phyloP scores from a whole-genome alignment of 208 protist species.

The Leishmania guyanensis region DNA sequence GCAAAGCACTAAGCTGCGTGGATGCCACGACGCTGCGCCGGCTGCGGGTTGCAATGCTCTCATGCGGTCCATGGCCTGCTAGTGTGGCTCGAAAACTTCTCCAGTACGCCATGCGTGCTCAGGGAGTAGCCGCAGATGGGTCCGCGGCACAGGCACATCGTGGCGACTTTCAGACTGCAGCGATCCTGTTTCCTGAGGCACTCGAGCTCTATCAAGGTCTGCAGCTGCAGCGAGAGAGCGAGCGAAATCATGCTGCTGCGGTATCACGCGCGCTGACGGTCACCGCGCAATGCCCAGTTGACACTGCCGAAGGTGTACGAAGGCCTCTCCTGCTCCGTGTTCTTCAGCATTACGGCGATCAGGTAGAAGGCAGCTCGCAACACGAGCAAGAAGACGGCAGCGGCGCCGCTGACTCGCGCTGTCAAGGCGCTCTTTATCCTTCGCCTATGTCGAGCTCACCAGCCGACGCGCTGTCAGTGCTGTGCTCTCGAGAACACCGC shows the following conservation, averaged over 20 bases:
- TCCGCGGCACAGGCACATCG: neutral
- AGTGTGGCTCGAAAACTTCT: constrained; percentile 15
- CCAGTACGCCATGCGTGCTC: constrained; percentile 8
- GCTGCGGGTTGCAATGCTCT: constrained; percentile 15
- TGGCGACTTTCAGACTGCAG: neutral
- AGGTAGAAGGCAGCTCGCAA: neutral
- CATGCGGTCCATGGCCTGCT: constrained; percentile 28
- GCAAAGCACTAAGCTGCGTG: constrained; percentile 1
- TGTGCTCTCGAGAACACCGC: neutral
- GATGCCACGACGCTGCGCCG: constrained; percentile 17
- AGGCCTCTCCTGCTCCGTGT: neutral
- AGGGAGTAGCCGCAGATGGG: neutral
- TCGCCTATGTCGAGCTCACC: neutral
- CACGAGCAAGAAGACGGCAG: neutral
- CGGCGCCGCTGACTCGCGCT: neutral
- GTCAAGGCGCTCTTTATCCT: neutral
- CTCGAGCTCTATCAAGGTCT: neutral
- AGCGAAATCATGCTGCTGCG: neutral
- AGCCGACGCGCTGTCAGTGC: too few species aligned
- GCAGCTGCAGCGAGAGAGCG: neutral
- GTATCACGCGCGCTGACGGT: neutral
- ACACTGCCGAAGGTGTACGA: neutral
- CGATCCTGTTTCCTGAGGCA: constrained; percentile 7
- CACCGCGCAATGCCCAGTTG: neutral
- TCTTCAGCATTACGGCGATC: neutral